Conservation (phyloP, 768 basidiomycete genomes). For the Cantharellus cinnabarinus region DNA sequence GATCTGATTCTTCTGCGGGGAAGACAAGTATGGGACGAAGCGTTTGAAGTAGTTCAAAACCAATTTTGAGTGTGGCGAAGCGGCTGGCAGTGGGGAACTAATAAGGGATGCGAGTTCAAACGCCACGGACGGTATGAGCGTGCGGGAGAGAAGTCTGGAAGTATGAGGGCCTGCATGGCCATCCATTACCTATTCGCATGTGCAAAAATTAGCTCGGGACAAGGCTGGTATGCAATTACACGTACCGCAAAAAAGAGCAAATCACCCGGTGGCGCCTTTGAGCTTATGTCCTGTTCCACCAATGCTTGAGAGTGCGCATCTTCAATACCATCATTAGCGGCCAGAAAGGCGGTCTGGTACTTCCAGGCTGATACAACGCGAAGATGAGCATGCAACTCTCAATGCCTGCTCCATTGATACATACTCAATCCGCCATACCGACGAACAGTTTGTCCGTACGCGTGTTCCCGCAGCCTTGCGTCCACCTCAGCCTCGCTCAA, state of each 20-base stretch:
- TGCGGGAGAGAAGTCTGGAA: constrained; percentile 59
- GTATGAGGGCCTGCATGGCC: constrained; percentile 77
- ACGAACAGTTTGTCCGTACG: neutral
- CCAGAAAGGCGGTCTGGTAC: constrained; percentile 55
- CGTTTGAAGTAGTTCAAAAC: constrained; percentile 12
- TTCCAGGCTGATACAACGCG: constrained; percentile 26
- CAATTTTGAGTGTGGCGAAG: constrained; percentile 4
- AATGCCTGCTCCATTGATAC: neutral
- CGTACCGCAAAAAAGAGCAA: constrained; percentile 48
- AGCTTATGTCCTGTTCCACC: constrained; percentile 22
- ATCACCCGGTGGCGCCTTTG: constrained; percentile 30
- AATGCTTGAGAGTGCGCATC: constrained; percentile 62
- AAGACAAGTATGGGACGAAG: constrained; percentile 6
- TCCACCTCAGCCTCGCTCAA: neutral
- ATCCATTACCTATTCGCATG: constrained; percentile 40
- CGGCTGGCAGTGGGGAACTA: constrained; percentile 12
- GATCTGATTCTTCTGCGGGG: constrained; percentile 10
- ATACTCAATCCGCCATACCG: neutral
- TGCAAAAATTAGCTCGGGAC: too few species aligned
- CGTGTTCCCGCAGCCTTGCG: neutral
- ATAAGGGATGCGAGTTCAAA: constrained; percentile 46
- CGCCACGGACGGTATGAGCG: constrained; percentile 67
- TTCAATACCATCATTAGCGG: constrained; percentile 82
- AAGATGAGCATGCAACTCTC: neutral
- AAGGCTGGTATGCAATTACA: too few species aligned